Conservation (phyloP, 2,329 filamentous ascomycete species). For the Colletotrichum sp. region DNA sequence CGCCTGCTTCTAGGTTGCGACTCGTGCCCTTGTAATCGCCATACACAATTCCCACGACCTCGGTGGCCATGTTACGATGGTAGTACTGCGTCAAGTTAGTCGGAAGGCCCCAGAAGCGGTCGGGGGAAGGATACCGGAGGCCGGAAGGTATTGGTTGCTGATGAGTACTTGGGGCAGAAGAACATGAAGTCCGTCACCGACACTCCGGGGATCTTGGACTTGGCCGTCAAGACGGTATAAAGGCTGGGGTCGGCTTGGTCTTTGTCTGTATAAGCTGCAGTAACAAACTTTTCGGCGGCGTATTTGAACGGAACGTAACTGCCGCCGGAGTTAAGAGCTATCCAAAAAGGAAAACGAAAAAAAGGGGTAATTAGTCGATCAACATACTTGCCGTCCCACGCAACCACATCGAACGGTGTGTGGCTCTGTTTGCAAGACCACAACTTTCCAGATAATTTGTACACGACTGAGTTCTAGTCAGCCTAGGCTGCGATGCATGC, state of each 20-base stretch:
- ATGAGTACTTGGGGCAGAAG: conserved; percentile 67
- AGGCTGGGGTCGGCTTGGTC: conserved; percentile 69
- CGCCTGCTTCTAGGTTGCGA: conserved; percentile 30
- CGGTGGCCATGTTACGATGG: conserved; percentile 59
- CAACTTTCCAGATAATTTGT: conserved; percentile 64
- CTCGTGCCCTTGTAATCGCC: conserved; percentile 32
- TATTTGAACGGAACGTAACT: conserved; percentile 48
- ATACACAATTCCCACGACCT: conserved; percentile 51
- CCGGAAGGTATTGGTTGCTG: conserved; percentile 60
- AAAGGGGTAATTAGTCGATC: conserved; percentile 38
- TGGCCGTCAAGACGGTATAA: conserved; percentile 65
- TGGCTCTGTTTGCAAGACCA: conserved; percentile 64
- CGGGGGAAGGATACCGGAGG: conserved; percentile 40
- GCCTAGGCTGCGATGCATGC: background rate
- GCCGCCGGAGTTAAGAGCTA: background rate
- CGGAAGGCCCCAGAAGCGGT: background rate
- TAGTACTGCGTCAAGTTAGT: conserved; percentile 46
- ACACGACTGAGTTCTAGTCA: conserved; percentile 43
- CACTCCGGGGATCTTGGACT: conserved; percentile 55
- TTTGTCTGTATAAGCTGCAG: conserved; percentile 59
- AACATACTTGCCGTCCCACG: conserved; percentile 70
- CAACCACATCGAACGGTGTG: conserved; percentile 70
- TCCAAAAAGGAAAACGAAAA: background rate
- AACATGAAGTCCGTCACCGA: conserved; percentile 66
- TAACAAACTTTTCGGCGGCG: conserved; percentile 57